phyloP scores from a whole-genome alignment of 2,329 filamentous ascomycete genomes.

The Diaporthe humulicola region DNA sequence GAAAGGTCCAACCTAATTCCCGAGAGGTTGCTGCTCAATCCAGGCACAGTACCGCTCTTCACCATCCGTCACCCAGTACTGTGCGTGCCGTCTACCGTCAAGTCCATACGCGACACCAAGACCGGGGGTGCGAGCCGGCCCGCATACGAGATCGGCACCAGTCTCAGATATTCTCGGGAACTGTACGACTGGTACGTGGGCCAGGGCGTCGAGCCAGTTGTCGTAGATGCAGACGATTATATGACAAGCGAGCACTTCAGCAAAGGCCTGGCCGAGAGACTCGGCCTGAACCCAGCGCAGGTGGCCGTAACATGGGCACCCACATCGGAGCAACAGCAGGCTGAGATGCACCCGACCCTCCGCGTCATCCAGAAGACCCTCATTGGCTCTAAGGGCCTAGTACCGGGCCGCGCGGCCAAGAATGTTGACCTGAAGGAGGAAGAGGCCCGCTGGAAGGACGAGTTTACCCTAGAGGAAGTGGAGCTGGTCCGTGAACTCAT shows the following conservation, averaged over 20 bases:
- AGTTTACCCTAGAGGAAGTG: neutral
- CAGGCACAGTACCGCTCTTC: conserved; percentile 14
- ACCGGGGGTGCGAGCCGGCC: neutral
- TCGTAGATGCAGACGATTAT: conserved; percentile 8
- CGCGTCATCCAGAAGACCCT: neutral
- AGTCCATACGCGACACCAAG: neutral
- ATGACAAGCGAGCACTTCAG: conserved; percentile 9
- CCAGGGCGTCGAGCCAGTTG: neutral
- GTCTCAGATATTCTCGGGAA: neutral
- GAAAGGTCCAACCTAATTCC: neutral
- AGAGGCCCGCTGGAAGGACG: neutral
- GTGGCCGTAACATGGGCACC: neutral
- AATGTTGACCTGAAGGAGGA: neutral
- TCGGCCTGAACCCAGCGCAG: neutral
- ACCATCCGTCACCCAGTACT: neutral
- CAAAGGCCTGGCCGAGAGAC: neutral
- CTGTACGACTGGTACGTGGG: conserved; percentile 5
- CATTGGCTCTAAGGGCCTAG: neutral
- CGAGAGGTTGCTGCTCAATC: neutral
- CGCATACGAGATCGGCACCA: neutral
- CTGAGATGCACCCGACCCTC: neutral
- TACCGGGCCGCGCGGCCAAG: neutral
- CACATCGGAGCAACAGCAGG: neutral
- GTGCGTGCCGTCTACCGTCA: neutral
- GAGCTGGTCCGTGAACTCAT: neutral